These are phyloP conservation scores for Streptanthus diversifolius DNA, from an alignment of 345 rosid genomes.

Conservation along the genomic window DNA sequence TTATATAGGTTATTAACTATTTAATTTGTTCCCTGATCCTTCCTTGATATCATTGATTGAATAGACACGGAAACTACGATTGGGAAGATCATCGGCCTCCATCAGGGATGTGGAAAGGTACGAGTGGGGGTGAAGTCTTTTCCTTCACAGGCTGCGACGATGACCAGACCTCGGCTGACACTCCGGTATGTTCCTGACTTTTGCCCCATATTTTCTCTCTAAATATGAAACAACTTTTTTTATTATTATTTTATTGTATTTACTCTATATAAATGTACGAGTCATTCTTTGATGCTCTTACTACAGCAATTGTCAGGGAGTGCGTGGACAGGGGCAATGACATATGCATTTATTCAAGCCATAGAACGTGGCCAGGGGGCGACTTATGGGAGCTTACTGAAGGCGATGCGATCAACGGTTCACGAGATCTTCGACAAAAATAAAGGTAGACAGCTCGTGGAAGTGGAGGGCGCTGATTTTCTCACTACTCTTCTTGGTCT, in stretches of 20 bases:
- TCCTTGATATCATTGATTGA: background rate
- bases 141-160: constrained; percentile 94
- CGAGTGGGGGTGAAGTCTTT: constrained; percentile 82
- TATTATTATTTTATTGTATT: background rate
- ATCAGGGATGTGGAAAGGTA: constrained; percentile 82
- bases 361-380: constrained; percentile 62
- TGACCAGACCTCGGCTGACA: constrained; percentile 76
- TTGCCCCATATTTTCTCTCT: background rate
- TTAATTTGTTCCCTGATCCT: background rate
- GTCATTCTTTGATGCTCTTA: background rate
- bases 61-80: constrained; percentile 49
- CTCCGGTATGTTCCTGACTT: constrained; percentile 43
- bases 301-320: constrained; percentile 61
- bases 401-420: constrained; percentile 73
- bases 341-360: constrained; percentile 84
- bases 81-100: constrained; percentile 92
- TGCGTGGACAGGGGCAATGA: constrained; percentile 92
- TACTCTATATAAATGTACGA: background rate
- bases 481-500: constrained; percentile 57
- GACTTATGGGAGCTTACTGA: constrained; percentile 67
- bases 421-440: constrained; percentile 35
- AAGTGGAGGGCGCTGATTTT: constrained; percentile 38
- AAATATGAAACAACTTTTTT: background rate
- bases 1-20: background rate
- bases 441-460: constrained; percentile 34